Evolutionary conservation across 371 early-diverging fungal genomes (phyloP), one percentile per base, ranked within the genome.

Genomic region (Entomophthora muscae): DNA sequence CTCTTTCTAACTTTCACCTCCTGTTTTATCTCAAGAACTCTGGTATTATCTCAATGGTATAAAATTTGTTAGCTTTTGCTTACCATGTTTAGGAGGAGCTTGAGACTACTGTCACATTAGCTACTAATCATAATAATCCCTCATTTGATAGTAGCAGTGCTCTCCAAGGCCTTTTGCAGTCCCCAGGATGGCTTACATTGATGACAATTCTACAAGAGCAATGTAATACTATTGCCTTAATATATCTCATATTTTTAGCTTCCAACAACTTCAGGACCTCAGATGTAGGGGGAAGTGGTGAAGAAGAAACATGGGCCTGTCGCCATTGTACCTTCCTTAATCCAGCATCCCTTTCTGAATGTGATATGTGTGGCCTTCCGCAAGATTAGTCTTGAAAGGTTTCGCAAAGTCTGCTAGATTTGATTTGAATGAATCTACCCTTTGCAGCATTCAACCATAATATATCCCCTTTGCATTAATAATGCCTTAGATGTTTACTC

Each of bases 291-390:
- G 70, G 69, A 28, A 67, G 69, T 13, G 59, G 66, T 12, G 65
- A 65, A 7, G 53, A 63, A 17, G 72, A 72, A 1, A 73, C 80
- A 29, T 85, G 92, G 82, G 76, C 82, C 10, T 98, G 98, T 75
- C 76, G 81, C 66, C 89, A 92, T 69, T 96, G 98, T 73, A 98
- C 98, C 12, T 95, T 84, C 78, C 71, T 76, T 22, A 98, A 98
- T 71, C 72, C 78, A 28, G 71, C 75, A 17, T 70, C 76, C 0
- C 69, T 75, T 30, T 80, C 76, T 61, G 82, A 72, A 61, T 98
- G 98, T 74, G 93, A 91, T 64, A 93, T 98, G 85, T 98, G 98
- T 68, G 91, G 88, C 3, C 75, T 93, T 63, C 93, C 93, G 10
- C 67, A 67, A 68, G 69, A 63, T 58, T 57, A 64, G n/a, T n/a